phyloP scores from a whole-genome alignment of 1,139 yeast species.

The Yamadazyma buinensis region DNA sequence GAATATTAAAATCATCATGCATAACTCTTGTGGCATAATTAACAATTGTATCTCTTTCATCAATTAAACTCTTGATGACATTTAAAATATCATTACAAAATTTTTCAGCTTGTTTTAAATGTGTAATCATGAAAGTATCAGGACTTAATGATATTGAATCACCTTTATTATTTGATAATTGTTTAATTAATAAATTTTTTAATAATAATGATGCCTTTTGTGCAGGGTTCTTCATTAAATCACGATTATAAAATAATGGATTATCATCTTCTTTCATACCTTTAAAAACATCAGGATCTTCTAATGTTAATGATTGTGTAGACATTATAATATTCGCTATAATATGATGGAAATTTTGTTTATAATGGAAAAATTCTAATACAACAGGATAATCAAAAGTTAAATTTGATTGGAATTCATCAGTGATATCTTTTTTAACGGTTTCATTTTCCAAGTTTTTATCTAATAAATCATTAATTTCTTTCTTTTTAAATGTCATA shows the following conservation, averaged over 20 bases:
- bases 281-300: slow-evolving; percentile 70
- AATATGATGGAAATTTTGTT: slow-evolving; percentile 69
- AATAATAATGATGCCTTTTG: slow-evolving; percentile 52
- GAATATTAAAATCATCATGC: slow-evolving; percentile 68
- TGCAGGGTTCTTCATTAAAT: slow-evolving; percentile 35
- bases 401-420: slow-evolving; percentile 19
- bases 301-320: slow-evolving; percentile 65
- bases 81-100: slow-evolving; percentile 41
- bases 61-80: slow-evolving; percentile 55
- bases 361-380: slow-evolving; percentile 69
- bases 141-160: slow-evolving; percentile 48
- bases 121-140: slow-evolving; percentile 41
- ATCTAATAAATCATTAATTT: not conserved
- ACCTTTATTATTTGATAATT: slow-evolving; percentile 38
- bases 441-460: not conserved
- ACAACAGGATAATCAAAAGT: slow-evolving; percentile 60
- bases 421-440: not conserved
- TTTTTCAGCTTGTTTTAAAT: slow-evolving; percentile 44
- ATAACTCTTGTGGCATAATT: slow-evolving; percentile 74
- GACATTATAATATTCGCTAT: slow-evolving; percentile 61
- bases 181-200: slow-evolving; percentile 42
- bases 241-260: slow-evolving; percentile 39
- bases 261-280: slow-evolving; percentile 56
- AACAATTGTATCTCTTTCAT: slow-evolving; percentile 64
- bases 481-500: not conserved